phyloP scores from a whole-genome alignment of 2,329 filamentous ascomycete species.

The Clonostachys rosea region DNA sequence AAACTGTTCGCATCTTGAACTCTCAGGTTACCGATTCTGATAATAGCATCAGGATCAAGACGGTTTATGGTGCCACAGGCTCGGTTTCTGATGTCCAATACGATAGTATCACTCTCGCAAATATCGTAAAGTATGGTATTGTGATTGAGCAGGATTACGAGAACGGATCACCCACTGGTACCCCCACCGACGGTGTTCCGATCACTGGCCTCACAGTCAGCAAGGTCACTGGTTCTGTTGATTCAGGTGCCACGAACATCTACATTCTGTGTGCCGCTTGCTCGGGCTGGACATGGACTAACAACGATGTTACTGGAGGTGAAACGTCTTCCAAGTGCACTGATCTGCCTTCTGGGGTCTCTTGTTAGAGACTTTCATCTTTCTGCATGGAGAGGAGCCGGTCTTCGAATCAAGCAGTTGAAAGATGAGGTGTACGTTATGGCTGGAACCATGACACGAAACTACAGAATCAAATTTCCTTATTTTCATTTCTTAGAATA shows the following conservation, averaged over 20 bases:
- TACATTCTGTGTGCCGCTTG: constrained; percentile 47
- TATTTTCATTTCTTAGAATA: no score
- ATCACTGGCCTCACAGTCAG: constrained; percentile 42
- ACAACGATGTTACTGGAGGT: constrained; percentile 45
- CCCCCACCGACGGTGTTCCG: constrained; percentile 42
- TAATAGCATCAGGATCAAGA: constrained; percentile 49
- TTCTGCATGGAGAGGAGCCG: no score
- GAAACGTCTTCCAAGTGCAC: constrained; percentile 3
- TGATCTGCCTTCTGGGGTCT: no score
- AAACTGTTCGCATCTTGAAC: constrained; percentile 42
- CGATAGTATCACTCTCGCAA: constrained; percentile 31
- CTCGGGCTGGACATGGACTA: constrained; percentile 44
- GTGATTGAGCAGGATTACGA: constrained; percentile 39
- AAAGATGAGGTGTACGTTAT: no score
- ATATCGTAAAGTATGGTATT: constrained; percentile 33
- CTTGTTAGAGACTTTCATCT: no score
- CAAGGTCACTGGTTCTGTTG: constrained; percentile 29
- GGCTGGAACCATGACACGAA: no score
- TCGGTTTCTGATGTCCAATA: constrained; percentile 36
- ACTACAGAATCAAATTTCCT: no score
- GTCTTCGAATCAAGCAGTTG: no score
- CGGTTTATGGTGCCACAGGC: constrained; percentile 37
- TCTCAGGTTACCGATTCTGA: constrained; percentile 43
- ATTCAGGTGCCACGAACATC: constrained; percentile 30
- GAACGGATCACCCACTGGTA: constrained; percentile 38